A percentile compares a stretch with the other conserved stretches of the same genome.
Conservation (phyloP, 805 yeast genomes). For the Isabelozyma heimii region DNA sequence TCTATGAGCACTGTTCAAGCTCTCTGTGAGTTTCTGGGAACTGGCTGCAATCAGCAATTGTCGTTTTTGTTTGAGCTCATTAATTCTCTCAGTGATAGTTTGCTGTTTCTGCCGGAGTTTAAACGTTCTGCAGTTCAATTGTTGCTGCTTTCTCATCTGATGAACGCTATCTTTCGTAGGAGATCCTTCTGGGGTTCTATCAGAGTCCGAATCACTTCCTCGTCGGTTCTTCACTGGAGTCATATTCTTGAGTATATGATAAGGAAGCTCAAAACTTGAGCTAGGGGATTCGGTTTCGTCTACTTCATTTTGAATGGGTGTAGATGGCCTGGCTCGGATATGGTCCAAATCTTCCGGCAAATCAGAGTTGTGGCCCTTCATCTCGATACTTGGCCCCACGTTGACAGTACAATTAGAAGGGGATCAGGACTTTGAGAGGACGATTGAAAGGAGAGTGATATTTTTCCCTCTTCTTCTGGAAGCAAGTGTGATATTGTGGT, state of each 20-base stretch:
- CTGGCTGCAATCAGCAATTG: conserved; percentile 2
- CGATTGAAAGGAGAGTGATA: too few species aligned
- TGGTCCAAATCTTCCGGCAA: neutral
- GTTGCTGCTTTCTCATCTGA: conserved; percentile 5
- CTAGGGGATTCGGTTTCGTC: neutral
- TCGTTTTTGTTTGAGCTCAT: conserved; percentile 1
- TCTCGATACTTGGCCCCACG: neutral
- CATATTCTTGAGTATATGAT: conserved; percentile 6
- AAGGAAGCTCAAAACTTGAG: conserved; percentile 1
- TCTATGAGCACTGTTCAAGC: conserved; percentile 4
- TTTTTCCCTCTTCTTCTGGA: too few species aligned
- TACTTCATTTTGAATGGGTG: neutral
- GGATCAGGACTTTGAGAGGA: too few species aligned
- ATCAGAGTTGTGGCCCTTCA: neutral
- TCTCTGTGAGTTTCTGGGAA: conserved; percentile 2
- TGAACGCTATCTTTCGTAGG: conserved; percentile 1
- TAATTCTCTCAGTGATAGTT: conserved; percentile 5
- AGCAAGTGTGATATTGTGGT: neutral
- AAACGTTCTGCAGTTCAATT: conserved; percentile 2
- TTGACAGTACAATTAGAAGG: too few species aligned
- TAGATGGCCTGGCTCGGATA: neutral
- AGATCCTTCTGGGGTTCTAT: neutral
- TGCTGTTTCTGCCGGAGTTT: conserved; percentile 5
- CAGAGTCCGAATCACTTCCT: neutral
- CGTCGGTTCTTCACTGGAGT: conserved; percentile 4